These are phyloP conservation scores for Streptanthus diversifolius DNA, from an alignment of 345 rosid genomes.

Conservation along the genomic window DNA sequence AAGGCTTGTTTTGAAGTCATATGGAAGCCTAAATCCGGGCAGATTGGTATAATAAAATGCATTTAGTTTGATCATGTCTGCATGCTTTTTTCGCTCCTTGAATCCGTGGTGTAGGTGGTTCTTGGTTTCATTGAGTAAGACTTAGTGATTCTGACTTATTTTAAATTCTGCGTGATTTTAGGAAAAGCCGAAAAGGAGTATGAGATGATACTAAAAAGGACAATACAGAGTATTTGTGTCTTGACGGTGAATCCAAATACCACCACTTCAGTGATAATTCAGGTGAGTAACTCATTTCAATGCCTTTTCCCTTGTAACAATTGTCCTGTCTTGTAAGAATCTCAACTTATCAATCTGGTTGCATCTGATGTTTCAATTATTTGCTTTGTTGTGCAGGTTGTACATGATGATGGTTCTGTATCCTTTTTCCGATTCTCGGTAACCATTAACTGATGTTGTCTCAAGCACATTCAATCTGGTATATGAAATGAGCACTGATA, in stretches of 20 bases:
- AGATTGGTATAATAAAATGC: conserved; percentile 46
- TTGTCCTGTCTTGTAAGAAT: background rate
- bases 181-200: conserved; percentile 76
- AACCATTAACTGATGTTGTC: conserved; percentile 1
- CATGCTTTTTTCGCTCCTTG: background rate
- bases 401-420: conserved; percentile 91
- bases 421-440: conserved; percentile 39
- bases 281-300: conserved; percentile 38
- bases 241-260: conserved; percentile 81
- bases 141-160: background rate
- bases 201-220: conserved; percentile 78
- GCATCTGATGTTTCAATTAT: background rate
- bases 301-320: background rate
- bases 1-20: conserved; percentile 85
- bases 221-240: conserved; percentile 80
- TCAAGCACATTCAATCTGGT: background rate
- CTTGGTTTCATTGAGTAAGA: background rate
- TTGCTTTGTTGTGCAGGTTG: conserved; percentile 51
- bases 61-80: background rate
- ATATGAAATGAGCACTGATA: background rate
- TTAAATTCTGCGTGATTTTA: conserved; percentile 18
- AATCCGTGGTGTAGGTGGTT: background rate
- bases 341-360: background rate
- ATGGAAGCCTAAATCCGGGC: conserved; percentile 94
- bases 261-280: conserved; percentile 76